These are phyloP conservation scores for Pleodorina starrii DNA, from an alignment of 139 green algal species.

Conservation along the genomic window DNA sequence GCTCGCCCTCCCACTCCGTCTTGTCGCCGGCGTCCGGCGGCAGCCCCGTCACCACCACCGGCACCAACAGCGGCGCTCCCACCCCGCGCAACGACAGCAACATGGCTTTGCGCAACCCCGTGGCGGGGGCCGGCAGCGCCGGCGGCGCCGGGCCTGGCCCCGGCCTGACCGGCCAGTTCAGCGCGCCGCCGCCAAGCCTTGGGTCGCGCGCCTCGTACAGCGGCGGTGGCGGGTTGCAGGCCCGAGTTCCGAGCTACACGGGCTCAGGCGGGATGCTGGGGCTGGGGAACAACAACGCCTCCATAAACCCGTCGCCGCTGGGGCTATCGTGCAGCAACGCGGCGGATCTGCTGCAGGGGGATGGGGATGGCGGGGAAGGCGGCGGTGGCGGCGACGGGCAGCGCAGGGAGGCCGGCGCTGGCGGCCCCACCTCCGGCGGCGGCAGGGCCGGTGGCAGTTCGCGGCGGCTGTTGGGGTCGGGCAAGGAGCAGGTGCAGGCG, in stretches of 20 bases:
- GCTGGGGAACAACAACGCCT: background rate
- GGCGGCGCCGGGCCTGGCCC: background rate
- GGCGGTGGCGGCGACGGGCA: background rate
- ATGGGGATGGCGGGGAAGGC: background rate
- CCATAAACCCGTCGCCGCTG: constrained; percentile 33
- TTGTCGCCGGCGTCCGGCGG: background rate
- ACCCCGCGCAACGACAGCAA: background rate
- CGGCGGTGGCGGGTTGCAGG: constrained; percentile 8
- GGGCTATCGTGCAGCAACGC: constrained; percentile 40
- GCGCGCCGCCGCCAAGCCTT: background rate
- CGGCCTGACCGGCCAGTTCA: background rate
- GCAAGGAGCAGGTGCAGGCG: background rate
- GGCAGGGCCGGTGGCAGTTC: background rate
- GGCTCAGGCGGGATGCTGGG: background rate
- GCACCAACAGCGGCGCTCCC: background rate
- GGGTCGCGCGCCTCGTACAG: background rate
- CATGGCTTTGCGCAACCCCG: background rate
- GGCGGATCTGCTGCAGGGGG: background rate
- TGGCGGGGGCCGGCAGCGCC: background rate
- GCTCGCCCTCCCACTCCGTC: background rate
- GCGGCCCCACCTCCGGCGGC: background rate
- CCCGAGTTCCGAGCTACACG: constrained; percentile 20
- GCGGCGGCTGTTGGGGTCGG: background rate
- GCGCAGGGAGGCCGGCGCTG: background rate
- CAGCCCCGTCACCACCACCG: background rate